Evolutionary conservation across 345 rosid species (phyloP).

Genomic region (Syzygium oleosum): DNA sequence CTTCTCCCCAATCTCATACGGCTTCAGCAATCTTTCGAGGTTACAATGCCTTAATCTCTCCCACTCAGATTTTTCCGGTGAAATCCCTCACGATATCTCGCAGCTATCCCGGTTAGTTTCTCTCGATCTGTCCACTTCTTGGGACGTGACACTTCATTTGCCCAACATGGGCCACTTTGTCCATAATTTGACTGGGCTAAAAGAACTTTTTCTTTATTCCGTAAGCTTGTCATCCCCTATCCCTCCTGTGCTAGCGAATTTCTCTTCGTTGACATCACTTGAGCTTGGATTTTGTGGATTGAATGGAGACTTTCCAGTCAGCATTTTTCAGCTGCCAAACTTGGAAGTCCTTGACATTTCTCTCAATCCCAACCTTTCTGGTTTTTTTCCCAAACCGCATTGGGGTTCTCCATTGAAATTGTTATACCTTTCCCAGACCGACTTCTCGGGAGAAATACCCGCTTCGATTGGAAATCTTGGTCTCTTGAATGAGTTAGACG

Average conservation of each 20-base stretch:
- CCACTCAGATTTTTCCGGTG: background rate
- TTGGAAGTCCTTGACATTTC: background rate
- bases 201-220: background rate
- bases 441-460: background rate
- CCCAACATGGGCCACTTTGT: background rate
- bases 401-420: background rate
- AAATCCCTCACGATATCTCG: background rate
- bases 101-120: background rate
- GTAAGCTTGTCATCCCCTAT: background rate
- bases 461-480: background rate
- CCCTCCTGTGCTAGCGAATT: background rate
- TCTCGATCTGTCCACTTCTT: background rate
- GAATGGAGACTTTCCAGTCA: background rate
- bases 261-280: background rate
- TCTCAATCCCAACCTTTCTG: background rate
- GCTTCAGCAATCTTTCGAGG: background rate
- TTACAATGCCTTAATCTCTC: conserved; percentile 1
- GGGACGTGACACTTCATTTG: background rate
- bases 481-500: background rate
- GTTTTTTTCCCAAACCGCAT: background rate
- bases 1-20: background rate
- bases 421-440: background rate
- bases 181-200: background rate
- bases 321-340: background rate
- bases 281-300: background rate